Base-by-base conservation (phyloP, 2,329 filamentous ascomycete genomes). In the Epichloe glyceriae region DNA sequence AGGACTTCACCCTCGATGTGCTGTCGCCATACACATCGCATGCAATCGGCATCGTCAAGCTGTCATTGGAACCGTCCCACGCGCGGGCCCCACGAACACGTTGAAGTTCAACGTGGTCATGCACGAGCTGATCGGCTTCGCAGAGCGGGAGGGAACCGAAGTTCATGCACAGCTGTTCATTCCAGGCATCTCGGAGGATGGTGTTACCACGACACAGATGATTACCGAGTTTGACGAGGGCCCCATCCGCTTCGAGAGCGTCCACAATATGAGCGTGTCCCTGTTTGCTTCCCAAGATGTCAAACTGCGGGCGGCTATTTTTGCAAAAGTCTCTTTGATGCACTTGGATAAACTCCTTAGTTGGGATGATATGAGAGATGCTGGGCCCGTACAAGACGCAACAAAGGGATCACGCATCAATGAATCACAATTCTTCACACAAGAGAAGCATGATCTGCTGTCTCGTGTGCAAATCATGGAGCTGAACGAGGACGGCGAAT, bases 51-150 rank as follows among this genome's bases (percentile, higher is more conserved):
- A 91, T 96, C 50, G 80, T 98, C 57, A 87, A 89, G 61, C 72
- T 98, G 38, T 91, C 91, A 0, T 72, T 98, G 6, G 93, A 98
- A 63, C 93, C 93, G 14, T 97, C 91, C 0, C 91, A 88, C 46
- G 90, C 91, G 2, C 84, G 94, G 60, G 91, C 90, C 4, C 93
- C 14, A 86, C 88, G 12, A 93, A 87, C 52, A 96, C 88, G 2
- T 72, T 97, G 52, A 98, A 97, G 64, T 98, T 98, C 71, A 98
- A 97, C 61, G 90, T 97, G 5, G 90, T 97, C 34, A 95, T 98
- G 88, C 90, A 95, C 62, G 89, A 97, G 62, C 80, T 98, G 70
- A 72, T 93, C 37, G 93, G 93, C 1, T 98, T 98, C 59, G 86
- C 93, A 0, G 93, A 98, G 68, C 82, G 91, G 55, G 93, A 98